These are phyloP conservation scores for Cucurbitaria berberidis DNA, from an alignment of 2,329 filamentous ascomycete genomes.

Conservation along the genomic window DNA sequence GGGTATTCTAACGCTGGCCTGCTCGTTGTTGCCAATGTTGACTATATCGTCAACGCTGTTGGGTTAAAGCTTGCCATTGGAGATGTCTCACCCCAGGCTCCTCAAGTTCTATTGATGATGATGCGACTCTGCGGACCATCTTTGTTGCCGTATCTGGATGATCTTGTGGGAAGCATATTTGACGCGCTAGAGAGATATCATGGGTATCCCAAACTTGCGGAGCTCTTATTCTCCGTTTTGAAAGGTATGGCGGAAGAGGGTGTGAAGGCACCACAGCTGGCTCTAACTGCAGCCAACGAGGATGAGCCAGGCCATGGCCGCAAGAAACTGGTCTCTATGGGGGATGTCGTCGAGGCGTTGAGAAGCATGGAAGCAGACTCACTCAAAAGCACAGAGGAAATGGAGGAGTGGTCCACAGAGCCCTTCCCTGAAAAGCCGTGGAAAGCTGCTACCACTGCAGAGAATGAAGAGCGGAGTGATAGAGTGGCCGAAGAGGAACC, in stretches of 20 bases:
- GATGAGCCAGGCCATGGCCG: background rate
- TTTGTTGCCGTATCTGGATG: conserved; percentile 86
- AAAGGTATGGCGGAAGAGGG: conserved; percentile 85
- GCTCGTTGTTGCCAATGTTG: conserved; percentile 86
- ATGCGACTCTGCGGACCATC: conserved; percentile 81
- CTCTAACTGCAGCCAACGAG: conserved; percentile 34
- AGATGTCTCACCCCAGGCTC: conserved; percentile 88
- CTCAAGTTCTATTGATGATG: conserved; percentile 94
- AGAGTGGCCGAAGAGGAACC: conserved; percentile 40
- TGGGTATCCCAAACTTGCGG: conserved; percentile 85
- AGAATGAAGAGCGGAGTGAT: conserved; percentile 41
- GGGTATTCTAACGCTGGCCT: conserved; percentile 76
- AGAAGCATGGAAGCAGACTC: conserved; percentile 44
- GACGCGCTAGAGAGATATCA: conserved; percentile 93
- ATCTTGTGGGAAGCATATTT: conserved; percentile 89
- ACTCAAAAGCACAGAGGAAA: conserved; percentile 30
- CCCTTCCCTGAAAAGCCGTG: conserved; percentile 43
- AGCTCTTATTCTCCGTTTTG: conserved; percentile 82
- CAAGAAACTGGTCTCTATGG: conserved; percentile 17
- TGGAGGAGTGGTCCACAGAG: conserved; percentile 18
- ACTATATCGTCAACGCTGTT: conserved; percentile 95
- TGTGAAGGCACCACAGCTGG: conserved; percentile 62
- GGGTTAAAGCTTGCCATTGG: conserved; percentile 88
- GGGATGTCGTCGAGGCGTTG: conserved; percentile 36
- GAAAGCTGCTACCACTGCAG: conserved; percentile 38